Evolutionary conservation across 2,329 filamentous ascomycete species (phyloP).

Genomic region (Lachnellula occidentalis): DNA sequence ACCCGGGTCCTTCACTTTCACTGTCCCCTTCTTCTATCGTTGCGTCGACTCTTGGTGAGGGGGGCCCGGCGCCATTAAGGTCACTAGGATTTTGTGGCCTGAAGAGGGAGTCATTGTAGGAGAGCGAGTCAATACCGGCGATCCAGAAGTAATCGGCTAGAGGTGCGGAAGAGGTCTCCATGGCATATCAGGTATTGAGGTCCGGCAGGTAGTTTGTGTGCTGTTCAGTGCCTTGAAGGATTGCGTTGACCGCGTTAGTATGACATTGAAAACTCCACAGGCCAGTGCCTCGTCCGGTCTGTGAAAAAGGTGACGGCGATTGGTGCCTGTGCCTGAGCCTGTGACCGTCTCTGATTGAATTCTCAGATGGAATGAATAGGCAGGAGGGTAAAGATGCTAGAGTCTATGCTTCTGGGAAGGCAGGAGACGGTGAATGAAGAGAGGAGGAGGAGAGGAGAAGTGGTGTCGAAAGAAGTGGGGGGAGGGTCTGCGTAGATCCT

Average conservation of each 20-base stretch:
- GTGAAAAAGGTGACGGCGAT: background rate
- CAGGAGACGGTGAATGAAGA: constrained; percentile 36
- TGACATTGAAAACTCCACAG: constrained; percentile 18
- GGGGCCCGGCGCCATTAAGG: constrained; percentile 17
- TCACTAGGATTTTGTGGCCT: constrained; percentile 29
- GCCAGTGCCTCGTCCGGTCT: background rate
- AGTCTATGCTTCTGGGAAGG: background rate
- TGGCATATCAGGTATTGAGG: constrained; percentile 19
- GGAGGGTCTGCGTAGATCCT: constrained; percentile 3
- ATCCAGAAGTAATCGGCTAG: constrained; percentile 75
- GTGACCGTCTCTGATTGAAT: background rate
- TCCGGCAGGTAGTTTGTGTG: background rate
- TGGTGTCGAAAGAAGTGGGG: constrained; percentile 61
- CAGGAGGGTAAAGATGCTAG: background rate
- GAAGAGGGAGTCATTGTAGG: constrained; percentile 52
- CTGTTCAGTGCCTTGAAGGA: constrained; percentile 8
- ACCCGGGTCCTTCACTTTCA: constrained; percentile 49
- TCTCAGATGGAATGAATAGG: background rate
- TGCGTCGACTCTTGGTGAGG: constrained; percentile 41
- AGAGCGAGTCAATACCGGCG: constrained; percentile 62
- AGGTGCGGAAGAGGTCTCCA: constrained; percentile 49
- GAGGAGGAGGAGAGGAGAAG: constrained; percentile 63
- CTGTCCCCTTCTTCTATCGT: constrained; percentile 49
- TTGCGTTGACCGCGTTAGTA: constrained; percentile 5
- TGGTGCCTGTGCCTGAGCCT: too few relatives aligned